Conservation (phyloP, 208 protist species). For the Phytomonas francai region DNA sequence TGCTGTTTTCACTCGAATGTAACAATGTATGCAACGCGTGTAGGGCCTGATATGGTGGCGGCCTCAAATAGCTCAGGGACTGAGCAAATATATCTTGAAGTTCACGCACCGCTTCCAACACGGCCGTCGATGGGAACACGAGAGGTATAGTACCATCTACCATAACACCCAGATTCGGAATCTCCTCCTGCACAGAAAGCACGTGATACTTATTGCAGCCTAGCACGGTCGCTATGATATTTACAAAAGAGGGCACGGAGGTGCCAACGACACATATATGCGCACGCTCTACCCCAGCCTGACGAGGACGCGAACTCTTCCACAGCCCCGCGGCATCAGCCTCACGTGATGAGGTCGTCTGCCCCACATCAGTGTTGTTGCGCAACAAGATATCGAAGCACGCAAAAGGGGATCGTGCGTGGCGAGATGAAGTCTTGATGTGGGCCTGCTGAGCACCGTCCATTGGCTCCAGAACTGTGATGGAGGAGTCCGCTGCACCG, state of each 20-base stretch:
- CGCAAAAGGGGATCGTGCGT: background rate
- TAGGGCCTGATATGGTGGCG: background rate
- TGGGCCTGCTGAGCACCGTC: background rate
- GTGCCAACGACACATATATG: background rate
- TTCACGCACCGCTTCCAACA: background rate
- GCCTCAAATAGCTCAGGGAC: background rate
- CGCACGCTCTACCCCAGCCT: background rate
- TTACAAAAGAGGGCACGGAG: background rate
- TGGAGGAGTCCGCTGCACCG: background rate
- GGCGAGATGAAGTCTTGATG: background rate
- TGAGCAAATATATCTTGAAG: background rate
- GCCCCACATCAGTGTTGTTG: background rate
- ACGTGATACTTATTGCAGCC: background rate
- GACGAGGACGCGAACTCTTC: background rate
- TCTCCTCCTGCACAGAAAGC: background rate
- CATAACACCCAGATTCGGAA: background rate
- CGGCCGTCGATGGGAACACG: background rate
- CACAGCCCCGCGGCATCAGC: background rate
- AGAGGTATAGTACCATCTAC: background rate
- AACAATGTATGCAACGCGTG: background rate
- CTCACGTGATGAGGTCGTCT: background rate
- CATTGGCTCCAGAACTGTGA: background rate
- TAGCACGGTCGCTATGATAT: background rate
- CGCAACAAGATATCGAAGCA: background rate
- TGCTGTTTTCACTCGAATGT: background rate